Percentiles rank a stretch among this genome's conserved stretches.
Conservation (phyloP, 108 stramenopile species). For the Hondaea fermentalgiana region DNA sequence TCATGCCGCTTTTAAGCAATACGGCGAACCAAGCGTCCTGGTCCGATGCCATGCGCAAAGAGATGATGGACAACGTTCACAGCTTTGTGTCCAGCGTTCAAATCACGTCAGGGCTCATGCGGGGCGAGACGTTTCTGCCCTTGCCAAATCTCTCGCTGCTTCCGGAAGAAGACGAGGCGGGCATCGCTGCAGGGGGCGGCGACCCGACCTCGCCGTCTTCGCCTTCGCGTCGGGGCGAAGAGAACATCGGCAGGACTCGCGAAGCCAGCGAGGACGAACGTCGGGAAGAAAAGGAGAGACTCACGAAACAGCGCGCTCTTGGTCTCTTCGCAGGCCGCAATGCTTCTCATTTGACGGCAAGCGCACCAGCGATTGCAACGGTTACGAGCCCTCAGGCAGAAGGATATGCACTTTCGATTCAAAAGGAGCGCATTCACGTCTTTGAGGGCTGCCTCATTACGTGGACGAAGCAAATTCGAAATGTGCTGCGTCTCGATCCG, state of each 20-base stretch:
- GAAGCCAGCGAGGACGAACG: background rate
- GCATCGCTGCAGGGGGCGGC: background rate
- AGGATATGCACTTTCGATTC: background rate
- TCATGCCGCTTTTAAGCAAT: slow-evolving; percentile 10
- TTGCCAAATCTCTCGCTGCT: slow-evolving; percentile 10
- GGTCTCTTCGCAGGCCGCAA: too few relatives aligned
- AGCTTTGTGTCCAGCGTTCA: slow-evolving; percentile 37
- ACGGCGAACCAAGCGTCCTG: background rate
- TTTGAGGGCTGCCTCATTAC: slow-evolving; percentile 47
- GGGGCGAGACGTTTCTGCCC: slow-evolving; percentile 31
- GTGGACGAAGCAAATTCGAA: slow-evolving; percentile 55
- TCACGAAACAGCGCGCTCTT: too few relatives aligned
- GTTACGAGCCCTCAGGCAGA: background rate
- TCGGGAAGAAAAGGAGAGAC: background rate
- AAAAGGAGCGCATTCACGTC: slow-evolving; percentile 40
- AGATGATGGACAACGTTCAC: slow-evolving; percentile 25
- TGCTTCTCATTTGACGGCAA: background rate
- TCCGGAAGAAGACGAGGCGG: background rate
- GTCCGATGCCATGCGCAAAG: slow-evolving; percentile 21
- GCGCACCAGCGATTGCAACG: background rate
- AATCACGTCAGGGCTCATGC: slow-evolving; percentile 36
- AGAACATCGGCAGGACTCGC: background rate
- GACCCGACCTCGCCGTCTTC: background rate
- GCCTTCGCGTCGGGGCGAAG: background rate
- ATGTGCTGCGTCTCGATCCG: slow-evolving; percentile 44